These are phyloP conservation scores for Bruguiera parviflora DNA, from an alignment of 345 rosid genomes.

Conservation along the genomic window DNA sequence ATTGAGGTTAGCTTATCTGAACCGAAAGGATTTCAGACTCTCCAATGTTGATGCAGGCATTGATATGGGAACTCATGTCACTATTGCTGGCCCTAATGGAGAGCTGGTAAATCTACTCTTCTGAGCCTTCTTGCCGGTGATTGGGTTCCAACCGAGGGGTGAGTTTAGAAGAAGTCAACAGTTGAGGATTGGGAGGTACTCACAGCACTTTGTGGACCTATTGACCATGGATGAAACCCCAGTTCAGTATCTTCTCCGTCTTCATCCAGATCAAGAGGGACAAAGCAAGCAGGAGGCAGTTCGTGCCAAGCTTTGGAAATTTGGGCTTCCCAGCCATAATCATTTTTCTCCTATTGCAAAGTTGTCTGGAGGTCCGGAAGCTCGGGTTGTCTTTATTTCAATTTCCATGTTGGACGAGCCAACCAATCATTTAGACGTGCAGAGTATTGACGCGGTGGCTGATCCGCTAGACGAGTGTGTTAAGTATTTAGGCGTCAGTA, in stretches of 20 bases:
- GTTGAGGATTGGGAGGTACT: constrained; percentile 86
- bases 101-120: constrained; percentile 93
- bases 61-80: constrained; percentile 96
- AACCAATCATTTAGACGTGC: constrained; percentile 93
- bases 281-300: constrained; percentile 95
- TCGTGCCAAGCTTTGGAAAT: constrained; percentile 90
- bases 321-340: constrained; percentile 86
- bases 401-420: constrained; percentile 97
- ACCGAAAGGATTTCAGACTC: constrained; percentile 72
- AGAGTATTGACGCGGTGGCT: constrained; percentile 91
- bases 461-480: constrained; percentile 79
- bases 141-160: constrained; percentile 70
- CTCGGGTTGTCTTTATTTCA: constrained; percentile 88
- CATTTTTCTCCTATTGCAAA: constrained; percentile 85
- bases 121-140: constrained; percentile 92
- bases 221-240: constrained; percentile 91
- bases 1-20: constrained; percentile 85
- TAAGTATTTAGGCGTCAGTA: no score
- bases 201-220: constrained; percentile 93
- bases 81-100: constrained; percentile 92
- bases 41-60: constrained; percentile 87
- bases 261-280: constrained; percentile 95
- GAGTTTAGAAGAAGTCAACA: constrained; percentile 83
- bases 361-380: constrained; percentile 86
- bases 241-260: constrained; percentile 88